A percentile compares a stretch with the other conserved stretches of the same genome.
Evolutionary conservation across 2,329 filamentous ascomycete species (phyloP).

Genomic region (Podosphaera fusca): DNA sequence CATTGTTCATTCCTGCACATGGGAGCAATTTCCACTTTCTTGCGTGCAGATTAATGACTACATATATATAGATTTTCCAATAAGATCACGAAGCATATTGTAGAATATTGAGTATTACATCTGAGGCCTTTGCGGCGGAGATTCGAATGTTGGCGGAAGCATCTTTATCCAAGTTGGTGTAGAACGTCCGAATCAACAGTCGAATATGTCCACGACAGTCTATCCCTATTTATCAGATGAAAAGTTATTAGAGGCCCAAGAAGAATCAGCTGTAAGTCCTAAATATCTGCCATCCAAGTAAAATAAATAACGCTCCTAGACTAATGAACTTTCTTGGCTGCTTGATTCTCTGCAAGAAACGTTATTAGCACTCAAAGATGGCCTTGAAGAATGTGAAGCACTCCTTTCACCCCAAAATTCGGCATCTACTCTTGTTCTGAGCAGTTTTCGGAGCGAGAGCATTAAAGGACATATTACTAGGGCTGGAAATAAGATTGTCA

Average conservation of each 20-base stretch:
- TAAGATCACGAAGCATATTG: too few species aligned
- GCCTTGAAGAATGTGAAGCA: slow-evolving; percentile 71
- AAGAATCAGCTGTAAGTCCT: slow-evolving; percentile 12
- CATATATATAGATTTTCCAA: too few species aligned
- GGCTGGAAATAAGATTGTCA: slow-evolving; percentile 73
- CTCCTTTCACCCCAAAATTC: slow-evolving; percentile 67
- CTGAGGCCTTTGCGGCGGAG: too few species aligned
- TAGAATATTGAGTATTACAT: too few species aligned
- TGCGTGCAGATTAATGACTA: too few species aligned
- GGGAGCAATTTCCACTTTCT: too few species aligned
- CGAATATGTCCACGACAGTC: slow-evolving; percentile 8
- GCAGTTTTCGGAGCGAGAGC: slow-evolving; percentile 63
- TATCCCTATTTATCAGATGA: slow-evolving; percentile 12
- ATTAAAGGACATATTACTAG: slow-evolving; percentile 86
- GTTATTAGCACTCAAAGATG: slow-evolving; percentile 18
- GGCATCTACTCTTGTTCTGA: slow-evolving; percentile 73
- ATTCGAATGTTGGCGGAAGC: too few species aligned
- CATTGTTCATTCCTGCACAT: too few species aligned
- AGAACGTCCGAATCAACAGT: too few species aligned
- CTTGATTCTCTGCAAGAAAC: slow-evolving; percentile 17
- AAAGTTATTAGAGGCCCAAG: slow-evolving; percentile 12
- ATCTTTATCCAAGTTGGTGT: too few species aligned
- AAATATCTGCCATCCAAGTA: neutral
- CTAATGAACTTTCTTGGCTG: slow-evolving; percentile 16
- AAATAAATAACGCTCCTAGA: slow-evolving; percentile 5